Percentiles rank a stretch among this genome's conserved stretches.
phyloP scores from a whole-genome alignment of 495 filamentous ascomycete genomes.

The Clavariopsis aquatica region DNA sequence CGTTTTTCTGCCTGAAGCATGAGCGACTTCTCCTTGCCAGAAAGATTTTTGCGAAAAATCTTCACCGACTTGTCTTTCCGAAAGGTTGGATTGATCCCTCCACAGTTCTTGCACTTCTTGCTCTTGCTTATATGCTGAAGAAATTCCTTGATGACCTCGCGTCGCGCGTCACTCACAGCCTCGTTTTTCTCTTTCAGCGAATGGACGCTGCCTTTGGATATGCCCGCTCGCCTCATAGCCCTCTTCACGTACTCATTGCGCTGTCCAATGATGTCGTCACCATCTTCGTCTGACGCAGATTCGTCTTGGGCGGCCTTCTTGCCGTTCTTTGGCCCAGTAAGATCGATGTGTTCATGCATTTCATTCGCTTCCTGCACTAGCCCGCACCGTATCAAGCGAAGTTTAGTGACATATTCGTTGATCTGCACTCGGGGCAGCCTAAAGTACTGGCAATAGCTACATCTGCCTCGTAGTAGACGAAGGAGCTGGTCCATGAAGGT shows the following conservation, averaged over 20 bases:
- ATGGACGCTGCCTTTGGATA: conserved; percentile 54
- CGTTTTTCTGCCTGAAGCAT: conserved; percentile 73
- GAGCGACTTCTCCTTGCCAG: conserved; percentile 65
- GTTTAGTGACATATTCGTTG: conserved; percentile 77
- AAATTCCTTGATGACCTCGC: conserved; percentile 76
- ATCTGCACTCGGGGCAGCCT: conserved; percentile 71
- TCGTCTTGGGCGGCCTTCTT: conserved; percentile 56
- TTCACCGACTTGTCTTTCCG: conserved; percentile 86
- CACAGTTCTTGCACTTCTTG: conserved; percentile 73
- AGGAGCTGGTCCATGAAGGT: conserved; percentile 89
- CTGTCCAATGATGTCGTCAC: conserved; percentile 62
- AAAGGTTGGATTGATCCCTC: conserved; percentile 64
- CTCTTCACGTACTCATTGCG: conserved; percentile 70
- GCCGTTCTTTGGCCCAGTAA: neutral
- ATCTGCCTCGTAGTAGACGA: conserved; percentile 79
- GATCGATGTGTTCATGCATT: conserved; percentile 54
- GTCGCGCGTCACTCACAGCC: conserved; percentile 71
- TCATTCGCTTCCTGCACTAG: conserved; percentile 71
- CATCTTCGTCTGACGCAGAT: conserved; percentile 54
- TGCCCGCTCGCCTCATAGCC: conserved; percentile 57
- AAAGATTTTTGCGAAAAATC: conserved; percentile 83
- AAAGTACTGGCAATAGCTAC: conserved; percentile 83
- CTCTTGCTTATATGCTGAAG: conserved; percentile 63
- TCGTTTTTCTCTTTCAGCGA: conserved; percentile 72
- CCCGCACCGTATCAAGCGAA: conserved; percentile 82